These are phyloP conservation scores for Penicillium nucicola DNA, from an alignment of 495 filamentous ascomycete genomes.

Conservation along the genomic window DNA sequence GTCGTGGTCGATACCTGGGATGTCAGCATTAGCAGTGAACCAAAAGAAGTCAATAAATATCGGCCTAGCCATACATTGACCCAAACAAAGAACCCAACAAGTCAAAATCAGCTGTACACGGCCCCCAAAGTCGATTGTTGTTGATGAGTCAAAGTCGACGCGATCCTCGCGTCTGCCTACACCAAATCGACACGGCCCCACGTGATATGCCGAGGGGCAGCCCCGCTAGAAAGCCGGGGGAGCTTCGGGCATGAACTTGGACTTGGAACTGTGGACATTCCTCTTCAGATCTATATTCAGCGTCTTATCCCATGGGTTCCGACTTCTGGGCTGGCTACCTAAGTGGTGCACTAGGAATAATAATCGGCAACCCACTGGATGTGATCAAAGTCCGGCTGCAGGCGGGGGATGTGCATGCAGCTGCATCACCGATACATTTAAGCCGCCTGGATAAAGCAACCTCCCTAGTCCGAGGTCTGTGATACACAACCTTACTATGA, in stretches of 20 bases:
- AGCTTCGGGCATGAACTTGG: background rate
- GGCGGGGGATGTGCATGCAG: conserved; percentile 43
- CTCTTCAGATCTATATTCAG: background rate
- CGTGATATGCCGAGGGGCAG: conserved; percentile 1
- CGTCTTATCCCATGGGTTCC: conserved; percentile 56
- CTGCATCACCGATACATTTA: conserved; percentile 19
- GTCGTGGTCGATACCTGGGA: conserved; percentile 45
- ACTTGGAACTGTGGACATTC: background rate
- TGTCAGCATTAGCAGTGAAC: conserved; percentile 2
- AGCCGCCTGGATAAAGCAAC: conserved; percentile 42
- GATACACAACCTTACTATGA: background rate
- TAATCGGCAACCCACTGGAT: conserved; percentile 86
- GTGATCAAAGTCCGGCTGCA: conserved; percentile 81
- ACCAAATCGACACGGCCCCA: conserved; percentile 37
- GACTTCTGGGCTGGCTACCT: conserved; percentile 89
- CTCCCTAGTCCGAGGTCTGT: conserved; percentile 47
- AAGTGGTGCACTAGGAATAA: conserved; percentile 75
- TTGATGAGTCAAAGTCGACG: conserved; percentile 10
- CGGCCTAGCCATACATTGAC: conserved; percentile 17
- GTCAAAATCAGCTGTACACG: conserved; percentile 8
- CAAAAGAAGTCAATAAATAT: background rate
- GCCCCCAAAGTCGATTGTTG: conserved; percentile 1
- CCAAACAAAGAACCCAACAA: too few relatives aligned
- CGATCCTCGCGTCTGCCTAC: conserved; percentile 30
- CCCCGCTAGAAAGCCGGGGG: conserved; percentile 6